A percentile compares a stretch with the other conserved stretches of the same genome.
Conservation (phyloP, 371 early-diverging fungal genomes). For the Dipsacomyces acuminosporus region DNA sequence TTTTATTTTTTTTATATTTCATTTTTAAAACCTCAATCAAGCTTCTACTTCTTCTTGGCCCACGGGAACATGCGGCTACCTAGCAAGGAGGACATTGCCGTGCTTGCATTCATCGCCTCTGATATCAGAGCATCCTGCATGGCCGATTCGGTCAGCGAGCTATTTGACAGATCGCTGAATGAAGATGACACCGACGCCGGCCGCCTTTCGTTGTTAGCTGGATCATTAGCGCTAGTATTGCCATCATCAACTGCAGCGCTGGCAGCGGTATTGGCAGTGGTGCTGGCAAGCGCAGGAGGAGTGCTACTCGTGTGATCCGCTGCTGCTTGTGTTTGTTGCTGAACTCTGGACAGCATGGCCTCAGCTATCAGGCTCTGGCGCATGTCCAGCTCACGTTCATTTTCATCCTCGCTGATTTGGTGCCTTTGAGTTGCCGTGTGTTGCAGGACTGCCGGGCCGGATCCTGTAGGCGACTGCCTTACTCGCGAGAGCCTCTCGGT, state of each 20-base stretch:
- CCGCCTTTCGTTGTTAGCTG: background rate
- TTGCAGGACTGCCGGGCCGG: background rate
- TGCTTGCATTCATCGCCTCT: slow-evolving; percentile 39
- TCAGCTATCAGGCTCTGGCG: slow-evolving; percentile 38
- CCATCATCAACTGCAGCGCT: no score
- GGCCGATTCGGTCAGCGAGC: slow-evolving; percentile 39
- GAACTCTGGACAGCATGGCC: slow-evolving; percentile 18
- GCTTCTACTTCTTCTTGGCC: slow-evolving; percentile 12
- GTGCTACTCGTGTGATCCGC: no score
- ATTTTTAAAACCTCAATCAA: background rate
- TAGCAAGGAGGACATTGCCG: slow-evolving; percentile 32
- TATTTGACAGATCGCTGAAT: slow-evolving; percentile 38
- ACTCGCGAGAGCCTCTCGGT: background rate
- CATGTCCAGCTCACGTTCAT: slow-evolving; percentile 7
- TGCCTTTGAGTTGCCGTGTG: background rate
- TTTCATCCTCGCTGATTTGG: background rate
- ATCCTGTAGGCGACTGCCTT: background rate
- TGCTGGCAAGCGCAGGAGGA: no score
- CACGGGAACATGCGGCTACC: slow-evolving; percentile 42
- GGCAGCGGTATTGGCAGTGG: no score
- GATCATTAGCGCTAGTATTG: no score
- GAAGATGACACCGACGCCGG: slow-evolving; percentile 20
- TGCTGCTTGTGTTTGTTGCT: background rate
- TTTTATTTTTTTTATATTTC: background rate
- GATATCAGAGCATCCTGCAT: slow-evolving; percentile 43